A percentile compares a stretch with the other conserved stretches of the same genome.
phyloP scores from a whole-genome alignment of 2,329 filamentous ascomycete genomes.

The Lecanicillium sp. region DNA sequence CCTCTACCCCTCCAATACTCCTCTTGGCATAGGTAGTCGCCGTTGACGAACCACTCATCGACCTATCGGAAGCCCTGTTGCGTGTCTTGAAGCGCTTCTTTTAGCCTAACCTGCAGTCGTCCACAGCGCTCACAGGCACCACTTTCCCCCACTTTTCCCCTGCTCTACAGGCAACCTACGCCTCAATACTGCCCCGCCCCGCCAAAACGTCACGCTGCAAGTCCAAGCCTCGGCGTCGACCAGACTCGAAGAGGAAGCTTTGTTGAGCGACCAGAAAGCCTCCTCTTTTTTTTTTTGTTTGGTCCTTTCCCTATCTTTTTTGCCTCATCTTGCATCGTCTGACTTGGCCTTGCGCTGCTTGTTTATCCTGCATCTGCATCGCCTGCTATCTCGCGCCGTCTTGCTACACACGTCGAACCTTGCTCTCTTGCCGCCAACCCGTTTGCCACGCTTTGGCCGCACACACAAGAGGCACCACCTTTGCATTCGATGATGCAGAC shows the following conservation, averaged over 20 bases:
- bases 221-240: conserved; percentile 6
- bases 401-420: neutral
- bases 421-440: neutral
- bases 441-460: neutral
- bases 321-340: neutral
- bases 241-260: neutral
- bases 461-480: neutral
- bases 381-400: neutral
- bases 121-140: neutral
- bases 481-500: conserved; percentile 8
- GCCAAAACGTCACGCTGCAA: conserved; percentile 5
- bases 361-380: neutral
- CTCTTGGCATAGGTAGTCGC: neutral
- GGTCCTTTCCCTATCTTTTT: neutral
- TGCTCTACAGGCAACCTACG: conserved; percentile 4
- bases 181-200: neutral
- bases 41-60: neutral
- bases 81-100: neutral
- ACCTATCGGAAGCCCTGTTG: neutral
- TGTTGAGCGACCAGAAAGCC: neutral
- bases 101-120: neutral
- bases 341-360: neutral
- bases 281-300: conserved; percentile 5
- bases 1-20: conserved; percentile 1
- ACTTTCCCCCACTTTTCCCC: conserved; percentile 16